phyloP scores from a whole-genome alignment of 495 filamentous ascomycete species.

The Entonaema liquescens region DNA sequence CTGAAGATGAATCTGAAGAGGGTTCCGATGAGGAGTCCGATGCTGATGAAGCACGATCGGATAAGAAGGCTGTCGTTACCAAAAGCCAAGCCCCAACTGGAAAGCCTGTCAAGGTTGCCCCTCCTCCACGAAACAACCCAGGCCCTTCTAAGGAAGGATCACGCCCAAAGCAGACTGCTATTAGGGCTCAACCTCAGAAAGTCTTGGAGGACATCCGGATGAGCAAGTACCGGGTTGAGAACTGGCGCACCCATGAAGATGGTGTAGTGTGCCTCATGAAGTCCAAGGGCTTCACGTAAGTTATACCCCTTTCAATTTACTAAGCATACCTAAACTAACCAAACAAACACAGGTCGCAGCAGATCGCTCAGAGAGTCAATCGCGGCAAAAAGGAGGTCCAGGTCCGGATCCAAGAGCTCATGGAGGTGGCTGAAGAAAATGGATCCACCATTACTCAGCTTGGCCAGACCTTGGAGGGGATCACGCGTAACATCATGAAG shows the following conservation, averaged over 20 bases:
- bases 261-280: neutral
- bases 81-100: neutral
- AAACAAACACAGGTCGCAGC: neutral
- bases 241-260: neutral
- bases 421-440: neutral
- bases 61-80: neutral
- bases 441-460: neutral
- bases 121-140: no score
- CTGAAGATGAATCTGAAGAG: neutral
- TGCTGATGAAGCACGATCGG: neutral
- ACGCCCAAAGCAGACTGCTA: neutral
- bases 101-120: neutral
- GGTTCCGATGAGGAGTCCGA: neutral
- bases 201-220: neutral
- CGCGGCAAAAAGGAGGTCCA: neutral
- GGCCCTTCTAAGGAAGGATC: neutral
- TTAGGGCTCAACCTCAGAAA: neutral
- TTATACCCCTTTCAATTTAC: neutral
- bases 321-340: neutral
- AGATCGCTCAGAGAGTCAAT: neutral
- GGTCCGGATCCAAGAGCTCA: neutral
- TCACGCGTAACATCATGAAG: neutral
- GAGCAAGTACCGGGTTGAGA: neutral
- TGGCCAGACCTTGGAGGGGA: neutral
- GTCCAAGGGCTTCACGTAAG: neutral